Evolutionary conservation across 1,284 basidiomycete species (phyloP), one percentile per base, ranked within the genome.

Genomic region (Cryptococcus depauperatus): DNA sequence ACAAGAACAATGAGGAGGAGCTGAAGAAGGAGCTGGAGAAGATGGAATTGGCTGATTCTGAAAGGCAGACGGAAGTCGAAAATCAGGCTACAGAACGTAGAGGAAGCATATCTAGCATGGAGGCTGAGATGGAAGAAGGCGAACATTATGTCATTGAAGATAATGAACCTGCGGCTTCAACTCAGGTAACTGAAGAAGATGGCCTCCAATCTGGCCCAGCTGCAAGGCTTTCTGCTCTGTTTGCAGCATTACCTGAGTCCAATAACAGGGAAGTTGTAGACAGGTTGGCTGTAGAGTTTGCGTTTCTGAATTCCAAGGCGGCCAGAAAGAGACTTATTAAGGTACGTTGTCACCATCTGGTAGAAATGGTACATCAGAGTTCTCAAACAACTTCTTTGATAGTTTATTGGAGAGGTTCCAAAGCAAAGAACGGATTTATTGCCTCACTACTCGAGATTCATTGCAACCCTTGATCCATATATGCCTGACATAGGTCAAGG

Each of bases 301-400:
- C 90, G 0, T 90, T 92, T 62, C 74, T 97, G 48, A 97, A 97
- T 64, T 92, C 88, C 35, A 97, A 97, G 68, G 89, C 90, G 10
- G 87, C 91, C 2, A 76, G 95, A 51, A 92, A 91, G 62, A 76
- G 92, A 41, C 76, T 97, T 22, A 77, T 89, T 56, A 91, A 83
- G 76, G 88, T 87, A 55, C 23, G 73, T 58, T 6, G 27, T 48
- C 37, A n/a, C n/a, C n/a, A n/a, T n/a, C n/a, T n/a, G n/a, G n/a
- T 14, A 7, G 7, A 7, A 14, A 8, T 33, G 32, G 19, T 9
- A 1, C 11, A 2, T 8, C n/a, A 33, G 6, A 9, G 32, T 33
- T 7, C 35, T 43, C 18, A n/a, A 11, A 29, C 30, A 9, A 25
- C 32, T 27, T 14, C 21, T 13, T 14, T 44, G 11, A 7, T 57